Conservation (phyloP, 2,329 filamentous ascomycete species). For the Venturiaceae sp. region DNA sequence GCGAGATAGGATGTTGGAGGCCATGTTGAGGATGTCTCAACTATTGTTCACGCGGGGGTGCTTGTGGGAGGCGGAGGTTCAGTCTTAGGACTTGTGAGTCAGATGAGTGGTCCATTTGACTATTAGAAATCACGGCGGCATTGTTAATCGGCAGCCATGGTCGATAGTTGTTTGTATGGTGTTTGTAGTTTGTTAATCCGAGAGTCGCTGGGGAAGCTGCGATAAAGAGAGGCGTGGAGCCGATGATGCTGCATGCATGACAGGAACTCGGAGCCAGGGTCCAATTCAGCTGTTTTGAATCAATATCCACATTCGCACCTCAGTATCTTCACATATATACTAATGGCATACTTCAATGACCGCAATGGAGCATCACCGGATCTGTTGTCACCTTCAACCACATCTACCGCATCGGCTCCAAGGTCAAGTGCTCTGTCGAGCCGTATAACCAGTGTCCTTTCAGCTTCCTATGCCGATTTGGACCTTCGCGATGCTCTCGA, state of each 20-base stretch:
- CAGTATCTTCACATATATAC: too few species aligned
- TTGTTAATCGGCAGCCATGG: neutral
- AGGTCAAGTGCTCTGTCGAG: slow-evolving; percentile 60
- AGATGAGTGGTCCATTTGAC: neutral
- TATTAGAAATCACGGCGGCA: neutral
- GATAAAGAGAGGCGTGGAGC: too few species aligned
- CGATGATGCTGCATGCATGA: too few species aligned
- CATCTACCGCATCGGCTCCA: slow-evolving; percentile 13
- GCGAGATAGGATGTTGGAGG: slow-evolving; percentile 43
- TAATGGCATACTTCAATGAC: neutral
- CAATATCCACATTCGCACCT: too few species aligned
- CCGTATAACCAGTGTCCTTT: slow-evolving; percentile 77
- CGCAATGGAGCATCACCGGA: neutral
- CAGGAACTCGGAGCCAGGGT: too few species aligned
- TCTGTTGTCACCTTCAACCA: neutral
- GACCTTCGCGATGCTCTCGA: slow-evolving; percentile 81
- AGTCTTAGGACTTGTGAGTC: neutral
- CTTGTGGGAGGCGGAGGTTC: neutral
- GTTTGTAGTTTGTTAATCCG: too few species aligned
- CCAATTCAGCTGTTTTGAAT: too few species aligned
- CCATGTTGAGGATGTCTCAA: slow-evolving; percentile 24
- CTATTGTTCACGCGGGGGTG: slow-evolving; percentile 5
- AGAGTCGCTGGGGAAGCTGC: too few species aligned
- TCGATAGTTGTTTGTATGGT: neutral
- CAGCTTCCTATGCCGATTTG: slow-evolving; percentile 83